Evolutionary conservation across 179 eudicot genomes (phyloP).

Genomic region (Spergularia azorica): DNA sequence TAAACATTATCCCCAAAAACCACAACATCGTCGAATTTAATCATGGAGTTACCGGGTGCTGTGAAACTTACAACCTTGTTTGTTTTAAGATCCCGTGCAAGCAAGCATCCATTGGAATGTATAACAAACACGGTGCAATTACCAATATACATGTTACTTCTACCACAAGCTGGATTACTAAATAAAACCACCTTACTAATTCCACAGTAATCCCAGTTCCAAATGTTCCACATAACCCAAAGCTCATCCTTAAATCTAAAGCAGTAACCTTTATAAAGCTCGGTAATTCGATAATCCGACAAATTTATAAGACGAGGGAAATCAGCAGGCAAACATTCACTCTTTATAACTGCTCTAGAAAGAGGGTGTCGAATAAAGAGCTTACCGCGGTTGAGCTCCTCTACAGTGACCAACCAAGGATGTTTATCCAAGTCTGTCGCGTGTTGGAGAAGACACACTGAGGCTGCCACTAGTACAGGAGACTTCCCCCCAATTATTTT

Average conservation of each 20-base stretch:
- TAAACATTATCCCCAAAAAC: neutral
- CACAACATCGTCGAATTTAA: neutral
- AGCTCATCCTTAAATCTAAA: neutral
- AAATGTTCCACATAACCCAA: neutral
- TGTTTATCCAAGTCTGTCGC: neutral
- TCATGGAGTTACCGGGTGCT: too few relatives aligned
- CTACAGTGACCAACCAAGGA: neutral
- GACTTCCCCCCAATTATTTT: neutral
- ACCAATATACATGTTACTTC: too few relatives aligned
- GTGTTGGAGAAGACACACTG: neutral
- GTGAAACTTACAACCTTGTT: too few relatives aligned
- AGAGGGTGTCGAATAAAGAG: neutral
- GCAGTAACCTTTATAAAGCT: neutral
- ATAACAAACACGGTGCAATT: neutral
- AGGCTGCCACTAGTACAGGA: neutral
- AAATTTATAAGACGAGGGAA: neutral
- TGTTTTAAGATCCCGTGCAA: neutral
- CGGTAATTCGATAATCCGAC: neutral
- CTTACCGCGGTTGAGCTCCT: neutral
- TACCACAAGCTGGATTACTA: neutral
- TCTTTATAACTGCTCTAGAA: neutral
- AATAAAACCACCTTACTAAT: neutral
- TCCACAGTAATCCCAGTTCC: neutral
- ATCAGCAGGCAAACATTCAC: neutral
- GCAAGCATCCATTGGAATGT: neutral